phyloP scores from a whole-genome alignment of 352 stramenopile species.

The Phytopythium litorale region DNA sequence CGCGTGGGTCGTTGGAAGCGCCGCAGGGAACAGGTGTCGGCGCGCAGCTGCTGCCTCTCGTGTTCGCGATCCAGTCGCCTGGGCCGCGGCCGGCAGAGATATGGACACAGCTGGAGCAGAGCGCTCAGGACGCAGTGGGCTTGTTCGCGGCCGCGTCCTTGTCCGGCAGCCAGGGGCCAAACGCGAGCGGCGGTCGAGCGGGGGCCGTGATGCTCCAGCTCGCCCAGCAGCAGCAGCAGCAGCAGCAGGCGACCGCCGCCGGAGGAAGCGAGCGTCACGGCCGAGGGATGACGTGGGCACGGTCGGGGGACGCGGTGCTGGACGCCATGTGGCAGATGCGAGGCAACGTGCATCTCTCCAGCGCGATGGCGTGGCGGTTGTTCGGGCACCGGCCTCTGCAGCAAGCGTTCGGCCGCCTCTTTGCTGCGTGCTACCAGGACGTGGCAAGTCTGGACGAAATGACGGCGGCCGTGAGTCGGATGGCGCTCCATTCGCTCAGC shows the following conservation, averaged over 20 bases:
- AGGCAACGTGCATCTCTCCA: conserved; percentile 47
- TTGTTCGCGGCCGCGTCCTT: background rate
- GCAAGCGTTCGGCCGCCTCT: conserved; percentile 42
- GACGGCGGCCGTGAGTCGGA: conserved; percentile 41
- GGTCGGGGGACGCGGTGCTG: conserved; percentile 53
- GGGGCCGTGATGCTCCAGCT: background rate
- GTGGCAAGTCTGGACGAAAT: conserved; percentile 44
- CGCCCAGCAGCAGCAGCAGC: background rate
- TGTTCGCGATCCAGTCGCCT: conserved; percentile 24
- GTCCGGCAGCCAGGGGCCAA: conserved; percentile 3
- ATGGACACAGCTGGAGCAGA: conserved; percentile 35
- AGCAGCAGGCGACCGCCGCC: background rate
- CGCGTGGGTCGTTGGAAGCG: conserved; percentile 14
- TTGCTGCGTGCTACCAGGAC: conserved; percentile 53
- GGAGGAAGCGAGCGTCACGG: conserved; percentile 3
- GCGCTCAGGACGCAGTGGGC: background rate
- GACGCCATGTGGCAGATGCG: conserved; percentile 62
- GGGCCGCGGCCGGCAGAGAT: conserved; percentile 37
- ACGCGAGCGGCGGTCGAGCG: conserved; percentile 2
- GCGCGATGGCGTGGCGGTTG: conserved; percentile 42
- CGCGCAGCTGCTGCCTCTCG: conserved; percentile 25
- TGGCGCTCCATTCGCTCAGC: conserved; percentile 24
- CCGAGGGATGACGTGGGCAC: conserved; percentile 46
- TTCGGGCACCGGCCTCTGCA: conserved; percentile 46
- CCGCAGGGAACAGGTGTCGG: background rate